phyloP scores from a whole-genome alignment of 2,329 filamentous ascomycete genomes.

The Aplosporella prunicola region DNA sequence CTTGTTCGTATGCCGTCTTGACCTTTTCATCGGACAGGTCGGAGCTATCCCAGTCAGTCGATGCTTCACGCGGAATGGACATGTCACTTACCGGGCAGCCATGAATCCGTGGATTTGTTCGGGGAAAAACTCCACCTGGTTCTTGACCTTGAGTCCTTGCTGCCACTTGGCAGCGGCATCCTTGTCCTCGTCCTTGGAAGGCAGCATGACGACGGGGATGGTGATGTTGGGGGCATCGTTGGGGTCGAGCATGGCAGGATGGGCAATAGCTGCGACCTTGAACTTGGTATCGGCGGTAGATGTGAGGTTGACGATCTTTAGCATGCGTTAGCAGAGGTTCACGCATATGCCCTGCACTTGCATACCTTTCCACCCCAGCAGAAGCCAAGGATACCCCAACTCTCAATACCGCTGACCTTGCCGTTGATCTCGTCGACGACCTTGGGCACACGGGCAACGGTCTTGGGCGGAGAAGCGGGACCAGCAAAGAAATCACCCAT shows the following conservation, averaged over 20 bases:
- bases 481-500: slow-evolving; percentile 51
- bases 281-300: slow-evolving; percentile 43
- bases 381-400: slow-evolving; percentile 52
- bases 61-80: not conserved
- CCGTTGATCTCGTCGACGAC: slow-evolving; percentile 45
- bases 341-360: not conserved
- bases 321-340: not conserved
- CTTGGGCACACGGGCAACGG: slow-evolving; percentile 45
- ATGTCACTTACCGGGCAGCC: slow-evolving; percentile 26
- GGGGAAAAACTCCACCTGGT: slow-evolving; percentile 40
- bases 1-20: slow-evolving; percentile 41
- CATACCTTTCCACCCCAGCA: slow-evolving; percentile 47
- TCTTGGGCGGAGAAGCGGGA: slow-evolving; percentile 49
- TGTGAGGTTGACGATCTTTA: slow-evolving; percentile 47
- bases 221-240: slow-evolving; percentile 47
- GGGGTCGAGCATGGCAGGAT: slow-evolving; percentile 53
- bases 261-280: slow-evolving; percentile 47
- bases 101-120: slow-evolving; percentile 40
- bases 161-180: slow-evolving; percentile 43
- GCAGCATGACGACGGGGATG: slow-evolving; percentile 49
- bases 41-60: slow-evolving; percentile 18
- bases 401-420: slow-evolving; percentile 36
- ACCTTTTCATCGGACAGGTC: slow-evolving; percentile 40
- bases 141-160: slow-evolving; percentile 37
- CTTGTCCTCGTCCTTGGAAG: slow-evolving; percentile 47